Evolutionary conservation across 108 stramenopile species (phyloP), one percentile per base, ranked within the genome.

Genomic region (Nitzschia sp.): DNA sequence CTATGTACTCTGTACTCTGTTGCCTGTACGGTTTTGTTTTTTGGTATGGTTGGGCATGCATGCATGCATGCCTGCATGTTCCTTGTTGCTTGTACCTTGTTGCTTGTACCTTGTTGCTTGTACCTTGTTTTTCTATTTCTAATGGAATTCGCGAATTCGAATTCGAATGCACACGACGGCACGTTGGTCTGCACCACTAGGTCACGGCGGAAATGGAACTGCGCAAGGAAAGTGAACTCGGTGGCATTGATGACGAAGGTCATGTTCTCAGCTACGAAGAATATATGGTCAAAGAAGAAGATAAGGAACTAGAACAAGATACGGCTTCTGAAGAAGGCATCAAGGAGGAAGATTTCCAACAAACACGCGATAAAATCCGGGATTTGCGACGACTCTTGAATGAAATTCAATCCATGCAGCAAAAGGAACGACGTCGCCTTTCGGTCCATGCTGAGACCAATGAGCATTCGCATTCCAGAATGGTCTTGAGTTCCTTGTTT

Each of bases 191-290:
- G n/a, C n/a, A n/a, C n/a, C n/a, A n/a, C 5, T 41, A 81, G 72
- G 76, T 90, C 26, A 65, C 69, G n/a, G 89, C 73, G 5, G 92
- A 93, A 70, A 73, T 93, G 66, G 92, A 93, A 80, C 39, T 93
- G 43, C 67, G 92, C 41, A 87, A 83, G 63, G 79, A 86, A 55
- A 80, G 80, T 14, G 85, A 77, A 11, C 69, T 86, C 11, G 91
- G 88, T 14, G 84, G 76, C 39, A 24, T 88, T 10, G 73, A 86
- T 65, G 67, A 72, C 12, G 61, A 82, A 41, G 87, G 87, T 12
- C 87, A 90, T 51, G 89, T 93, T 15, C 61, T 68, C 10, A 83
- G 81, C 1, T 82, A 76, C 51, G 81, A 89, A 65, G 65, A 78
- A 21, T 57, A 77, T 10, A 62, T 59, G 8, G 74, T 86, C 68